Evolutionary conservation across 2,329 filamentous ascomycete species (phyloP).

Genomic region (Hortaea sp.): DNA sequence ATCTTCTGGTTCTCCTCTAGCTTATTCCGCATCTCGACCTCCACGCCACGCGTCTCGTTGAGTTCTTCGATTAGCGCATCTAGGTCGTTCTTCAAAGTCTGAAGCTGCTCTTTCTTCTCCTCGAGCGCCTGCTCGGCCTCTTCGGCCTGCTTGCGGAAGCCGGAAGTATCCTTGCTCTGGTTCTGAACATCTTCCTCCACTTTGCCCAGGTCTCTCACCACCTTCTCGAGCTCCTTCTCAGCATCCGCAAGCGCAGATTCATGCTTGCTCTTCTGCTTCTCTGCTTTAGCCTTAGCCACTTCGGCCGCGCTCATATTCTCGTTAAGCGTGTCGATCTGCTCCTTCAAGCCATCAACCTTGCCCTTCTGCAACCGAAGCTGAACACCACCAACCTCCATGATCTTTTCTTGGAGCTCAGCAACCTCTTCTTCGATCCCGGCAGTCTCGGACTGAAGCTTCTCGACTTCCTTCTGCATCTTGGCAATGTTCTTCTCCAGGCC

Average conservation of each 20-base stretch:
- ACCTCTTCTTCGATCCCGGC: constrained; percentile 87
- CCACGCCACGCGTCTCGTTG: constrained; percentile 76
- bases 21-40: constrained; percentile 98
- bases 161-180: constrained; percentile 66
- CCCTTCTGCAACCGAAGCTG: constrained; percentile 81
- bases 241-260: constrained; percentile 74
- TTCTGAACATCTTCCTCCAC: constrained; percentile 69
- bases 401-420: constrained; percentile 84
- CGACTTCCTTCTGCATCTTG: constrained; percentile 65
- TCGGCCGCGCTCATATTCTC: constrained; percentile 81
- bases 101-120: constrained; percentile 70
- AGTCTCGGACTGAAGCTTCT: constrained; percentile 73
- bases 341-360: constrained; percentile 80
- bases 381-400: constrained; percentile 96
- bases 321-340: constrained; percentile 68
- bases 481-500: constrained; percentile 68
- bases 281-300: constrained; percentile 80
- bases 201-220: constrained; percentile 62
- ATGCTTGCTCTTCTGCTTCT: constrained; percentile 82
- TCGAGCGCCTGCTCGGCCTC: constrained; percentile 68
- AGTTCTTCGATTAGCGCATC: constrained; percentile 78
- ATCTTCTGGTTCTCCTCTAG: constrained; percentile 93
- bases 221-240: constrained; percentile 63
- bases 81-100: constrained; percentile 69
- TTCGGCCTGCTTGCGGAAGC: constrained; percentile 62